These are phyloP conservation scores for Cladosporium sp. DNA, from an alignment of 2,329 filamentous ascomycete genomes.

Conservation along the genomic window DNA sequence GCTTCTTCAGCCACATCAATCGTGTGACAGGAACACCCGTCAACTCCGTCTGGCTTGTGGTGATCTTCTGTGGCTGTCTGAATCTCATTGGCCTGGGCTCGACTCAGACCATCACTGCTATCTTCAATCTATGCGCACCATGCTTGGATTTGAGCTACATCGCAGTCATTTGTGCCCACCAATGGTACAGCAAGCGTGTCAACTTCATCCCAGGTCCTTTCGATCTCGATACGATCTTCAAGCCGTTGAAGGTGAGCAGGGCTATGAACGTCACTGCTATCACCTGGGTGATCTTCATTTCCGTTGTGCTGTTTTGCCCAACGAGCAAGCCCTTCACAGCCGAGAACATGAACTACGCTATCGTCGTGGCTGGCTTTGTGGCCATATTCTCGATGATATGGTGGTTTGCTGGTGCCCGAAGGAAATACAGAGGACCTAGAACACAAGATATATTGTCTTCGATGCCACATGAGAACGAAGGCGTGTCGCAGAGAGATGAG, in stretches of 20 bases:
- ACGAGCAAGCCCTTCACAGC: conserved; percentile 45
- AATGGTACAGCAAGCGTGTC: conserved; percentile 37
- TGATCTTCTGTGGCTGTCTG: conserved; percentile 52
- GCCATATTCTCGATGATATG: conserved; percentile 41
- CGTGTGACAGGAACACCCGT: conserved; percentile 49
- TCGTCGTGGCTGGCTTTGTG: conserved; percentile 47
- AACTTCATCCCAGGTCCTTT: conserved; percentile 51
- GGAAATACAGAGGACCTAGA: conserved; percentile 54
- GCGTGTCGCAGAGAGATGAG: conserved; percentile 10
- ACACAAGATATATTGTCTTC: conserved; percentile 38
- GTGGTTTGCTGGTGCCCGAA: conserved; percentile 46
- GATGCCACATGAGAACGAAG: conserved; percentile 13
- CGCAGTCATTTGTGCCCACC: conserved; percentile 44
- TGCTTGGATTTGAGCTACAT: conserved; percentile 56
- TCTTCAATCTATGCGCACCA: conserved; percentile 54
- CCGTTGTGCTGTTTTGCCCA: conserved; percentile 52
- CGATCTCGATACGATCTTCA: conserved; percentile 45
- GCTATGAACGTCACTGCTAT: conserved; percentile 48
- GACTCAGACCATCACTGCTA: conserved; percentile 49
- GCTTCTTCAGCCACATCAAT: conserved; percentile 49
- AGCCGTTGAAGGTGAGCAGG: conserved; percentile 35
- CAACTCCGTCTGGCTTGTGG: conserved; percentile 53
- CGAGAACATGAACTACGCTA: conserved; percentile 54
- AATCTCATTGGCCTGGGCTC: conserved; percentile 57
- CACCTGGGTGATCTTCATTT: conserved; percentile 51